Percentiles rank a stretch among this genome's conserved stretches.
Conservation (phyloP, 2,329 filamentous ascomycete genomes). For the Ophiostoma ips region DNA sequence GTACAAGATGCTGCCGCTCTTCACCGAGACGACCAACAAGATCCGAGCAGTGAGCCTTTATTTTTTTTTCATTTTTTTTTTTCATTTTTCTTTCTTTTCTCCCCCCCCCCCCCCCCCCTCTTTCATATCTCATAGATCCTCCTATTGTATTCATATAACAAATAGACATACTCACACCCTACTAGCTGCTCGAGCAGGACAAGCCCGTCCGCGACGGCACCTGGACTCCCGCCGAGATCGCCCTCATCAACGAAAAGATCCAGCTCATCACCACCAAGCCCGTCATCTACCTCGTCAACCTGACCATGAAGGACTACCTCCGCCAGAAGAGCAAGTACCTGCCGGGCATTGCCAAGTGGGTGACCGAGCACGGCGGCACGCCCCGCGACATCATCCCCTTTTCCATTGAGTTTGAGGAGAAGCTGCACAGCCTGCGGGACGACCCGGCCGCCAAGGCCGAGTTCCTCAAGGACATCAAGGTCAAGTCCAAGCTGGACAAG, state of each 20-base stretch:
- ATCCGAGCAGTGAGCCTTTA: conserved; percentile 20
- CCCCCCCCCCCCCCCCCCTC: too few species aligned
- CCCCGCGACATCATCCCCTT: conserved; percentile 29
- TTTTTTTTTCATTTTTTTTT: background rate
- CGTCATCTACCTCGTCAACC: conserved; percentile 30
- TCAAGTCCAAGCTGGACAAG: conserved; percentile 27
- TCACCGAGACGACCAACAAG: conserved; percentile 28
- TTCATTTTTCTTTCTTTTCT: too few species aligned
- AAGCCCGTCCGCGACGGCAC: conserved; percentile 28
- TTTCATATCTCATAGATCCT: background rate
- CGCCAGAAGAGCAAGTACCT: conserved; percentile 33
- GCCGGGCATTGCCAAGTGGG: conserved; percentile 30
- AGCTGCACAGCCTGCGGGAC: conserved; percentile 25
- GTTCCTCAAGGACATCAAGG: conserved; percentile 27
- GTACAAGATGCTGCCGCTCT: conserved; percentile 31
- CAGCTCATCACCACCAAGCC: conserved; percentile 32
- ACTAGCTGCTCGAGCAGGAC: conserved; percentile 27
- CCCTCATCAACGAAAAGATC: conserved; percentile 32
- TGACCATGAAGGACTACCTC: conserved; percentile 33
- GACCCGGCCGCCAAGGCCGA: conserved; percentile 22
- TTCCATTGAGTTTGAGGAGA: conserved; percentile 32
- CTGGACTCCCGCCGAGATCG: conserved; percentile 29
- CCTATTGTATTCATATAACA: background rate
- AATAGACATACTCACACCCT: background rate
- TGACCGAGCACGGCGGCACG: conserved; percentile 28